A percentile compares a stretch with the other conserved stretches of the same genome.
phyloP scores from a whole-genome alignment of 768 basidiomycete genomes.

The Polyporus arcularius region DNA sequence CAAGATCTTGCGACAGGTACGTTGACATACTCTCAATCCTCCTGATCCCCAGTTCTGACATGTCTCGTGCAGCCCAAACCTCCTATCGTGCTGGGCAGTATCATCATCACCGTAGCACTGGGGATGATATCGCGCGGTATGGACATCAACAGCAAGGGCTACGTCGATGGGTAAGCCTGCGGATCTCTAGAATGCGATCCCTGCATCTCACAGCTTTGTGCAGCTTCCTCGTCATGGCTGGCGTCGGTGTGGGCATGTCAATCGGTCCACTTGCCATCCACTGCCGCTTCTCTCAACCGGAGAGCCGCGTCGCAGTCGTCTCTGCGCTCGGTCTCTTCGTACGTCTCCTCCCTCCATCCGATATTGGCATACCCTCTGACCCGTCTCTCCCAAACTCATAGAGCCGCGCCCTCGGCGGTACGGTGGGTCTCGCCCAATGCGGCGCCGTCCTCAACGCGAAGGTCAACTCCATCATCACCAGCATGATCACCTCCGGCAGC shows the following conservation, averaged over 20 bases:
- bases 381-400: constrained; percentile 19
- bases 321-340: constrained; percentile 49
- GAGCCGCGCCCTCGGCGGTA: constrained; percentile 54
- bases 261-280: constrained; percentile 44
- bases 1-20: constrained; percentile 38
- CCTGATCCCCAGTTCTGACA: neutral
- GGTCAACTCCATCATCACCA: constrained; percentile 37
- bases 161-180: constrained; percentile 35
- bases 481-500: constrained; percentile 27
- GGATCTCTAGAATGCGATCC: neutral
- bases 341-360: constrained; percentile 22
- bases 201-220: neutral
- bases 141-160: constrained; percentile 37
- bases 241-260: constrained; percentile 44
- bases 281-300: constrained; percentile 45
- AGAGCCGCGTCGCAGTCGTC: constrained; percentile 41
- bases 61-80: constrained; percentile 38
- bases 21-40: neutral
- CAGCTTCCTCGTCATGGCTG: constrained; percentile 48
- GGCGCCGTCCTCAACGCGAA: constrained; percentile 48
- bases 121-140: constrained; percentile 47
- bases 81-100: constrained; percentile 41
- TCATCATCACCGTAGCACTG: constrained; percentile 40
- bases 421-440: constrained; percentile 55
- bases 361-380: neutral